Evolutionary conservation across 495 filamentous ascomycete species (phyloP), one percentile per base, ranked within the genome.

Genomic region (Delitschia confertaspora): DNA sequence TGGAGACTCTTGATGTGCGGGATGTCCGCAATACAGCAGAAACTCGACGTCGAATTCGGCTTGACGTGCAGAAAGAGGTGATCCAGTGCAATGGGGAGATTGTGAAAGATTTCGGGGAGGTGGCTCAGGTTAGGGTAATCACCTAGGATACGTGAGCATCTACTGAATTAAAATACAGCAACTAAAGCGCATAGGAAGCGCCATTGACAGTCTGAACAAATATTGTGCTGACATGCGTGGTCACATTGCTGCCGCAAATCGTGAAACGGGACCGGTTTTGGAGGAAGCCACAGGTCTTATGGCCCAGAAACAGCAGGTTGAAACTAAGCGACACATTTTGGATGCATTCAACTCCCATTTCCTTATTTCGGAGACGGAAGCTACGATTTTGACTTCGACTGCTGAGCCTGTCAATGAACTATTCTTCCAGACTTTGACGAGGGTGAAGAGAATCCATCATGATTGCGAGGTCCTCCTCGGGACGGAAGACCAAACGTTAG

Each of bases 21-120:
- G 75, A 74, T 1, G 60, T 86, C 10, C 67, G 75, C 29, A 95
- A 95, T 57, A 87, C 75, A 6, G 68, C 82, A 6, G 85, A 93
- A 47, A 82, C 82, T 14, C 72, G 91, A 8, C 76, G 91, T 22
- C 79, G 82, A 50, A 64, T 96, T 9, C 75, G 87, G 22, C 64
- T 93, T 1, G 83, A 94, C 63, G 72, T 93, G 2, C 88, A 96
- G 62, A 88, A 84, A 54, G 88, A 96, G 61, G 83, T 95, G 23
- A 85, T 95, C 33, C 77, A 89, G 45, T 85, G 85, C 65, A 95
- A 96, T 78, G 88, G 80, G 23, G 80, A 87, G 43, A 85, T 99
- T 43, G 78, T 99, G 36, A 67, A 73, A 39, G 89, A 95, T 57
- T 96, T 96, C 66, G 83, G 86, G 19, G 74, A 80, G 49, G 87